These are phyloP conservation scores for Fusarium scirpi DNA, from an alignment of 2,329 filamentous ascomycete species.

Conservation along the genomic window DNA sequence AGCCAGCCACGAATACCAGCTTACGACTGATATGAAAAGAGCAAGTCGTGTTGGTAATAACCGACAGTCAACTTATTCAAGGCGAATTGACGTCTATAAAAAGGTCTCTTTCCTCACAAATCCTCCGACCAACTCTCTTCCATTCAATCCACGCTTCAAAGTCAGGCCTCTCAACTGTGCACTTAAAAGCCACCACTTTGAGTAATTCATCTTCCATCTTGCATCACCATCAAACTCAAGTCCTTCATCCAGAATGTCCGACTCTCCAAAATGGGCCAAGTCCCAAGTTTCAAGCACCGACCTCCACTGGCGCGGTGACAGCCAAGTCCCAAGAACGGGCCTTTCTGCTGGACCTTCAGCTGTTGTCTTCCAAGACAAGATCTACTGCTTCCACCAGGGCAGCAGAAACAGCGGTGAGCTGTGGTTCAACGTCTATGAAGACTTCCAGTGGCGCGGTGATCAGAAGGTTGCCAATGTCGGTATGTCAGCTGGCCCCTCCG, in stretches of 20 bases:
- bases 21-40: background rate
- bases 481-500: background rate
- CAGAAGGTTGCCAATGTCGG: background rate
- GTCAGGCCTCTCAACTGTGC: too few species aligned
- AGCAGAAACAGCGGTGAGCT: background rate
- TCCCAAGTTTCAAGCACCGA: background rate
- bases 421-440: background rate
- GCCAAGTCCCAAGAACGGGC: background rate
- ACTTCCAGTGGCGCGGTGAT: background rate
- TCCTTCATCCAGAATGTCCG: background rate
- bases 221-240: background rate
- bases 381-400: background rate
- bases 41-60: too few species aligned
- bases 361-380: background rate
- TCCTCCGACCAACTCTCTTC: too few species aligned
- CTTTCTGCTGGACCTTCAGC: background rate
- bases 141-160: too few species aligned
- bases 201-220: background rate
- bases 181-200: too few species aligned
- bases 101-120: too few species aligned
- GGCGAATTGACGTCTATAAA: background rate
- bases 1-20: background rate
- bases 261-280: background rate
- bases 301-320: background rate
- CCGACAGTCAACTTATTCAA: accelerated